These are phyloP conservation scores for Liquidambar formosana DNA, from an alignment of 164 flowering plant genomes.

Conservation along the genomic window DNA sequence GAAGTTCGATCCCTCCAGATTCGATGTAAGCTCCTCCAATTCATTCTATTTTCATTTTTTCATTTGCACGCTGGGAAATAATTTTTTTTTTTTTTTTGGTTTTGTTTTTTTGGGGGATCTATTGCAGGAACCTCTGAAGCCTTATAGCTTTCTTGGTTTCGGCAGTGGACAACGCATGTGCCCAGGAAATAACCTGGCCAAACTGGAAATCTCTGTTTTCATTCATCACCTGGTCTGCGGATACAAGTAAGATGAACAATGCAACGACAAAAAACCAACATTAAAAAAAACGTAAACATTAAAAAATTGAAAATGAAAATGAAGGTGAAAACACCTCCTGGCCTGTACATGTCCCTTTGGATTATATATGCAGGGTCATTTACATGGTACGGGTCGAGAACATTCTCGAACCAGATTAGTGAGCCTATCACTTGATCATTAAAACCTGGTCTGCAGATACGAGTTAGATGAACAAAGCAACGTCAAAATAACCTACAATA, in stretches of 20 bases:
- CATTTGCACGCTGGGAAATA: background rate
- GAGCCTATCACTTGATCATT: no score
- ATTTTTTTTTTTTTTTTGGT: no score
- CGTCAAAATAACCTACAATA: no score
- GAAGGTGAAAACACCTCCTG: no score
- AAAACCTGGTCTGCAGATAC: no score
- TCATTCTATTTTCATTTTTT: background rate
- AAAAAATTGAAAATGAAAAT: no score
- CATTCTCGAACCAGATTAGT: no score
- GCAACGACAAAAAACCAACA: background rate
- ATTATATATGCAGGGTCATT: no score
- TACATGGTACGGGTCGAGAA: no score
- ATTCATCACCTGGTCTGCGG: constrained; percentile 62
- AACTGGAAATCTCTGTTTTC: constrained; percentile 57
- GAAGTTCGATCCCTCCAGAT: constrained; percentile 66
- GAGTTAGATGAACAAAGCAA: no score
- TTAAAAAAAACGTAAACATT: background rate
- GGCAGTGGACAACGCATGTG: constrained; percentile 71
- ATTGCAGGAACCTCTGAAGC: constrained; percentile 51
- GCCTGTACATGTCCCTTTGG: no score
- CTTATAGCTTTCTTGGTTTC: constrained; percentile 64
- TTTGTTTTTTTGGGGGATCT: no score
- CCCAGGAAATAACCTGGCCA: constrained; percentile 69
- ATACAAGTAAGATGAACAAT: constrained; percentile 49
- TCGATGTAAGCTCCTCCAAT: constrained; percentile 40